Base-by-base conservation (phyloP, 208 protist genomes). In the Leishmania major region DNA sequence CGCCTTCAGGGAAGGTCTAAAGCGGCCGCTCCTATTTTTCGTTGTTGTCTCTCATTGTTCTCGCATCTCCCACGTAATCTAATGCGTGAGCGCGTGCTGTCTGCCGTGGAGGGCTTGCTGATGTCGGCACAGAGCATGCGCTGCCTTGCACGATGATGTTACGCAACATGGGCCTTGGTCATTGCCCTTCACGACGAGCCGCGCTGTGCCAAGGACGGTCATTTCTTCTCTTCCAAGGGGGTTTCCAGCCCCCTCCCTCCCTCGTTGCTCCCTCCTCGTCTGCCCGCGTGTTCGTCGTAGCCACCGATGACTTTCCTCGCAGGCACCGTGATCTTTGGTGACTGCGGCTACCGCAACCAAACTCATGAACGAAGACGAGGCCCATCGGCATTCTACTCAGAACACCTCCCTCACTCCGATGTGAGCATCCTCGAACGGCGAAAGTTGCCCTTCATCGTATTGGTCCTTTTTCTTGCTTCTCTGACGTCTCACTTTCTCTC, bases 131-230 rank as follows among this genome's bases (percentile, higher is more conserved):
- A 62, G 28, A 62, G 73, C 6, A 55, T 74, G 28, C 3, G 45
- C 45, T 55, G 73, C 49, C 45, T 77, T 77, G 73, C 73, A 77
- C 73, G 35, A 77, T 62, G 73, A 62, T 77, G 49, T 47, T 77
- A 17, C 35, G 73, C 51, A 45, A 47, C 22, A 2, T 72, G 67
- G 5, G 67, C 67, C 22, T 72, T 13, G 67, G 40, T 28, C 22
- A 69, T 37, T 6, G 13, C 1, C 35, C 35, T 6, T 70, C 51
- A 55, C 51, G 4, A 40, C 72, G 43, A 75, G 43, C 49, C 1
- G 49, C 31, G 15, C 47, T 75, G 17, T 51, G 28, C 62, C n/a
- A 64, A 28, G 31, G 62, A 19, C 31, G 31, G 35, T 17, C 55
- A 10, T 43, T 73, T 47, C n/a, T 66, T 35, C 57, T 74, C 59